phyloP scores from a whole-genome alignment of 805 yeast genomes.

The Ogataea paraovalis region DNA sequence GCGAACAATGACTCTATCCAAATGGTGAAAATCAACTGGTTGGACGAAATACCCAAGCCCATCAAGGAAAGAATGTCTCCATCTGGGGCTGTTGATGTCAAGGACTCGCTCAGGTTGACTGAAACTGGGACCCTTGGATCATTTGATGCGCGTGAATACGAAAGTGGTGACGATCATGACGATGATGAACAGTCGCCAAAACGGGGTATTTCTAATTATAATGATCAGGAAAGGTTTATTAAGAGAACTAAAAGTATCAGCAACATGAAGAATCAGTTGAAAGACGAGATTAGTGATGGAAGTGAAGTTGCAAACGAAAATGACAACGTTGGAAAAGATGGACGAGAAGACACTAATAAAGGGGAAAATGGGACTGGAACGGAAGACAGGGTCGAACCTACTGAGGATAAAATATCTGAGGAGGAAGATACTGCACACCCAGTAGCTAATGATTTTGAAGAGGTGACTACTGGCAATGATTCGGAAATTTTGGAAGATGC shows the following conservation, averaged over 20 bases:
- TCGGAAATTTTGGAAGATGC: not conserved
- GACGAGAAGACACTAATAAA: not conserved
- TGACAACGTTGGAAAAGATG: not conserved
- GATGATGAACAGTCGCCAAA: slow-evolving; percentile 16
- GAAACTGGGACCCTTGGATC: not conserved
- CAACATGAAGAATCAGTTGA: slow-evolving; percentile 6
- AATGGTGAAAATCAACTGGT: slow-evolving; percentile 20
- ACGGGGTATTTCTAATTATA: slow-evolving; percentile 4
- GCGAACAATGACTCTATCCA: slow-evolving; percentile 6
- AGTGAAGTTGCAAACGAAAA: not conserved
- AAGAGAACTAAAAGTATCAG: slow-evolving; percentile 18
- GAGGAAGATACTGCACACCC: no score
- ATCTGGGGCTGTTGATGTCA: slow-evolving; percentile 1
- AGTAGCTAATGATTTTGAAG: no score
- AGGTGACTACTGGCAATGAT: not conserved
- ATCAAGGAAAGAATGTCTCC: slow-evolving; percentile 1
- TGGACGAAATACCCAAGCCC: slow-evolving; percentile 6
- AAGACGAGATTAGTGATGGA: not conserved
- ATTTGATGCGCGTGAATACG: not conserved
- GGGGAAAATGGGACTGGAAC: not conserved
- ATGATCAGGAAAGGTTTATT: slow-evolving; percentile 11
- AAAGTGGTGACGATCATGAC: not conserved
- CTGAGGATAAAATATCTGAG: no score
- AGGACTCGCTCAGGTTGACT: not conserved
- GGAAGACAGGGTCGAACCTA: not conserved